Conservation (phyloP, 345 rosid genomes). For the Schrenkiella parvula region DNA sequence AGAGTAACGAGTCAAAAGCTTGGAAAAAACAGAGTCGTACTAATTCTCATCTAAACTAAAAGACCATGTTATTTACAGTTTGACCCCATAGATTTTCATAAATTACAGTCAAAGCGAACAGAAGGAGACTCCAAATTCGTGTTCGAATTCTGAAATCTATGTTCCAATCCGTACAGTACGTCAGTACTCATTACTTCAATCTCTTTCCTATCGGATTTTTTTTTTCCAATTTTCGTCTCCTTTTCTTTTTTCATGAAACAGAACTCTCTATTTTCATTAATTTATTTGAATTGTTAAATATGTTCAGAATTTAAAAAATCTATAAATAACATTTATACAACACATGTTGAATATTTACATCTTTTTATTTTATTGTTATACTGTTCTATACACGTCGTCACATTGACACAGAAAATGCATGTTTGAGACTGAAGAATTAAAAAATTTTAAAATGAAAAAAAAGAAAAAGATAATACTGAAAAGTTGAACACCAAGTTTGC, state of each 20-base stretch:
- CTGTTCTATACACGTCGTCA: background rate
- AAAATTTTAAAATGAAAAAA: background rate
- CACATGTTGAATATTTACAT: background rate
- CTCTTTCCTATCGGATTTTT: conserved; percentile 2
- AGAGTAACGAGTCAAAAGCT: background rate
- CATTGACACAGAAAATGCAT: background rate
- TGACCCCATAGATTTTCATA: background rate
- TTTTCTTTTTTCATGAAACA: background rate
- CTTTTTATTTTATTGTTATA: too few relatives aligned
- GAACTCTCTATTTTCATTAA: background rate
- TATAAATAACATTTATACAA: background rate
- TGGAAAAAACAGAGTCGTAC: background rate
- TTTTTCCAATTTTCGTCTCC: background rate
- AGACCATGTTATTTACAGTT: background rate
- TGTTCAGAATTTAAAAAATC: background rate
- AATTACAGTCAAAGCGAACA: background rate
- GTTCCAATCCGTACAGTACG: background rate
- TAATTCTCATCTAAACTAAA: background rate
- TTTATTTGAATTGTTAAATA: background rate
- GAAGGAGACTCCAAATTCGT: background rate
- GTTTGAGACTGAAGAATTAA: background rate
- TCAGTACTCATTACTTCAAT: background rate
- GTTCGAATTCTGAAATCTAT: background rate
- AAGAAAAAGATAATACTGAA: background rate
- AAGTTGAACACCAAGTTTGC: background rate